Conservation (phyloP, 179 eudicot genomes). For the Nepenthes alata region DNA sequence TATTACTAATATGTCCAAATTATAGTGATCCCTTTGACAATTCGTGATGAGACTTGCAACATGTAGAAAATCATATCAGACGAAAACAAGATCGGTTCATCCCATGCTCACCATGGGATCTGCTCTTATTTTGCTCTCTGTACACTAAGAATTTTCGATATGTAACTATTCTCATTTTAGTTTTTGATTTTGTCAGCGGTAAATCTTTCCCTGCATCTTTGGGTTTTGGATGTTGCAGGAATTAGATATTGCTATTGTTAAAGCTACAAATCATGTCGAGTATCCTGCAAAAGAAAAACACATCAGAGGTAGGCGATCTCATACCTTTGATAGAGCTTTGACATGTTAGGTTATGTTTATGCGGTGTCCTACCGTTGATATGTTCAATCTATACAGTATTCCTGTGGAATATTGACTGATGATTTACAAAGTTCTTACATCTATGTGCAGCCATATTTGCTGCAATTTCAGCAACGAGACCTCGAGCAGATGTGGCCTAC, state of each 20-base stretch:
- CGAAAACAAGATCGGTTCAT: too few species aligned
- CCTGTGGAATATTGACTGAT: too few species aligned
- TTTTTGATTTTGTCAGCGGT: too few species aligned
- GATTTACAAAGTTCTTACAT: neutral
- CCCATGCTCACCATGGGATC: too few species aligned
- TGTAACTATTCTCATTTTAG: too few species aligned
- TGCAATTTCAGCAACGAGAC: conserved; percentile 73
- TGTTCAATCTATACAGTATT: neutral
- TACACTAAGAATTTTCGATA: too few species aligned
- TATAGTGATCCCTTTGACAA: too few species aligned
- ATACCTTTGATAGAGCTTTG: neutral
- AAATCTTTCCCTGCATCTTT: conserved; percentile 1
- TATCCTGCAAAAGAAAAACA: conserved; percentile 85
- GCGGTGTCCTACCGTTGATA: neutral
- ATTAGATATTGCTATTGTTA: conserved; percentile 80
- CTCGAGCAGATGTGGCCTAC: conserved; percentile 93
- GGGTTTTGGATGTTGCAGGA: conserved; percentile 34
- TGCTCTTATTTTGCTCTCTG: too few species aligned
- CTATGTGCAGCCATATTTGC: conserved; percentile 66
- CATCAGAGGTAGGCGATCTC: conserved; percentile 49
- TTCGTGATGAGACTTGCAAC: too few species aligned
- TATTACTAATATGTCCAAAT: conserved; percentile 7
- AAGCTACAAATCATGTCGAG: conserved; percentile 90
- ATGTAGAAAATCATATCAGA: too few species aligned
- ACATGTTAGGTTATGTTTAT: neutral